Evolutionary conservation across 345 rosid genomes (phyloP).

Genomic region (Populus deltoides): DNA sequence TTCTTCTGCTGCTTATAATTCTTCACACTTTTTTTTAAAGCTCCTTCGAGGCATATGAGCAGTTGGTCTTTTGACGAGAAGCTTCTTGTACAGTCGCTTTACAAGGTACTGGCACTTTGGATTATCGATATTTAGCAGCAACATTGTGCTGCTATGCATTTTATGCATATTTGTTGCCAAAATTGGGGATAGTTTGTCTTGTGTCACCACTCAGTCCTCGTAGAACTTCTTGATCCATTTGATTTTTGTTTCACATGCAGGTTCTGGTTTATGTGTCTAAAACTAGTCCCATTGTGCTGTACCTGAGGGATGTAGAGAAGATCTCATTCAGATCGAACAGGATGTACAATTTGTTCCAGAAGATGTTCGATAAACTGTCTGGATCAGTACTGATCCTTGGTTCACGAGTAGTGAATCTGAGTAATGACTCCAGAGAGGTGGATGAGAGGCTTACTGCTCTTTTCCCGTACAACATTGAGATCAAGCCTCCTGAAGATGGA

Average conservation of each 20-base stretch:
- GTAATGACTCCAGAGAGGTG: constrained; percentile 41
- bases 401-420: constrained; percentile 57
- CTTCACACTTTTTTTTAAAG: constrained; percentile 29
- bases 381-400: constrained; percentile 86
- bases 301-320: constrained; percentile 71
- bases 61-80: constrained; percentile 85
- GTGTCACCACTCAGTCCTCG: no score
- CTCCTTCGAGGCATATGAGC: constrained; percentile 55
- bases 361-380: constrained; percentile 67
- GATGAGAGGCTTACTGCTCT: constrained; percentile 61
- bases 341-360: constrained; percentile 65
- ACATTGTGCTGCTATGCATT: background rate
- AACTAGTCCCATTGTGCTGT: constrained; percentile 70
- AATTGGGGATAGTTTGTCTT: background rate
- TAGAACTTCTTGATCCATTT: background rate
- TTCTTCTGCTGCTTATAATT: background rate
- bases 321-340: constrained; percentile 66
- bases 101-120: constrained; percentile 52
- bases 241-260: constrained; percentile 33
- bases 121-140: background rate
- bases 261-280: constrained; percentile 74
- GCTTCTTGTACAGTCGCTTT: constrained; percentile 73
- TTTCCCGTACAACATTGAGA: constrained; percentile 86
- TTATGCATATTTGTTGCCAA: background rate
- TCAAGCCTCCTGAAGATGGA: constrained; percentile 87